Evolutionary conservation across 257 asterid species (phyloP).

Genomic region (Linderniella brevidens): DNA sequence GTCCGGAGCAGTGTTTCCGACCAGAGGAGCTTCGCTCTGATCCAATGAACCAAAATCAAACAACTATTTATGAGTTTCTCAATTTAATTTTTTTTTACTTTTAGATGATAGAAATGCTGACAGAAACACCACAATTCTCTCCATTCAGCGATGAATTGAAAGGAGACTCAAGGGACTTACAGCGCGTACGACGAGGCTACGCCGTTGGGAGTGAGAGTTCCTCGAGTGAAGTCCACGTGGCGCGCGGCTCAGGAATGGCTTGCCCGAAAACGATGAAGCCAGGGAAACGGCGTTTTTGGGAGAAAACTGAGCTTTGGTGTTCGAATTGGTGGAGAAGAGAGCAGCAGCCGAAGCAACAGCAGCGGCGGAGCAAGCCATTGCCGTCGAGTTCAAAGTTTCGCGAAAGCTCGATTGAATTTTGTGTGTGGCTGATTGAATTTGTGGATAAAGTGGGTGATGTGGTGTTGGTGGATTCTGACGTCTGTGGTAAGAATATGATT

Average conservation of each 20-base stretch:
- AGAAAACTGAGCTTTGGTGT: neutral
- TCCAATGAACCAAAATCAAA: conserved; percentile 7
- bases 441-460: neutral
- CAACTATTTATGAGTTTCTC: too few relatives aligned
- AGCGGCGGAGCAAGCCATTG: conserved; percentile 5
- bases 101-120: neutral
- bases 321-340: neutral
- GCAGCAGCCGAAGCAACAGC: neutral
- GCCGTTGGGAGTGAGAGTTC: neutral
- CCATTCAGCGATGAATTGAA: neutral
- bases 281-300: neutral
- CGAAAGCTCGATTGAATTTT: too few relatives aligned
- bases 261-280: neutral
- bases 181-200: conserved; percentile 1
- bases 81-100: neutral
- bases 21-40: conserved; percentile 75
- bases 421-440: neutral
- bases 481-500: neutral
- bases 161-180: neutral
- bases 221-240: neutral
- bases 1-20: conserved; percentile 86
- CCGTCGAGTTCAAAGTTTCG: neutral
- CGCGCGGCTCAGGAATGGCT: neutral
- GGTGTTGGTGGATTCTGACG: neutral
- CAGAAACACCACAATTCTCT: neutral